phyloP scores from a whole-genome alignment of 768 basidiomycete species.

The Chiua virens region DNA sequence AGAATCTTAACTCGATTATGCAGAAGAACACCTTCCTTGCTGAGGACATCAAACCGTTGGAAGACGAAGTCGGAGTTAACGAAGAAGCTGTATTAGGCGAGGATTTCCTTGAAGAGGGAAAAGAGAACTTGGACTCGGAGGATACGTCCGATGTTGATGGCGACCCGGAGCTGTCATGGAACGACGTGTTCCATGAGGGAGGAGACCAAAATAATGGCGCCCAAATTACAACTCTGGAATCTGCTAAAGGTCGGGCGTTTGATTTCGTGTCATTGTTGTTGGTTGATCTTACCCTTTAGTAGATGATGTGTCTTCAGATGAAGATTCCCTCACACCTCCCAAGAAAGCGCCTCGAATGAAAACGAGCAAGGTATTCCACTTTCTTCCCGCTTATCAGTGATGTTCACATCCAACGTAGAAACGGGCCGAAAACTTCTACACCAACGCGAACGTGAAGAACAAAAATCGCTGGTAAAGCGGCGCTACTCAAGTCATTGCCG shows the following conservation, averaged over 20 bases:
- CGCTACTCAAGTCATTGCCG: constrained; percentile 56
- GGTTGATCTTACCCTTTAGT: constrained; percentile 9
- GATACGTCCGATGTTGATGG: constrained; percentile 29
- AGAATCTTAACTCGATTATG: constrained; percentile 83
- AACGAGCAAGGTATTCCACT: constrained; percentile 75
- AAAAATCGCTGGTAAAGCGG: constrained; percentile 70
- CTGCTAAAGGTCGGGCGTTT: constrained; percentile 21
- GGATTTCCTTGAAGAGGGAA: constrained; percentile 43
- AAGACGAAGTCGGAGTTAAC: constrained; percentile 43
- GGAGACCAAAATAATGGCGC: constrained; percentile 24
- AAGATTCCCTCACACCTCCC: constrained; percentile 32
- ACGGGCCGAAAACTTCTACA: constrained; percentile 89
- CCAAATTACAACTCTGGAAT: constrained; percentile 5
- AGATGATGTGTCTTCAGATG: constrained; percentile 34
- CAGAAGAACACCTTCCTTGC: constrained; percentile 86
- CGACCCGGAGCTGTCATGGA: constrained; percentile 72
- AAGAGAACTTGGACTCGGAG: constrained; percentile 36
- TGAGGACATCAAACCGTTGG: constrained; percentile 75
- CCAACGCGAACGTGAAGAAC: constrained; percentile 82
- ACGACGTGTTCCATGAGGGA: constrained; percentile 77
- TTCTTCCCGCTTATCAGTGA: background rate
- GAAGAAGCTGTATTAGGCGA: constrained; percentile 32
- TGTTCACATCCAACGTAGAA: constrained; percentile 47
- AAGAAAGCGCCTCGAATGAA: constrained; percentile 82
- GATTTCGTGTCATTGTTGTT: background rate